These are phyloP conservation scores for Coelastrella sp. DNA, from an alignment of 139 green algal species.

Conservation along the genomic window DNA sequence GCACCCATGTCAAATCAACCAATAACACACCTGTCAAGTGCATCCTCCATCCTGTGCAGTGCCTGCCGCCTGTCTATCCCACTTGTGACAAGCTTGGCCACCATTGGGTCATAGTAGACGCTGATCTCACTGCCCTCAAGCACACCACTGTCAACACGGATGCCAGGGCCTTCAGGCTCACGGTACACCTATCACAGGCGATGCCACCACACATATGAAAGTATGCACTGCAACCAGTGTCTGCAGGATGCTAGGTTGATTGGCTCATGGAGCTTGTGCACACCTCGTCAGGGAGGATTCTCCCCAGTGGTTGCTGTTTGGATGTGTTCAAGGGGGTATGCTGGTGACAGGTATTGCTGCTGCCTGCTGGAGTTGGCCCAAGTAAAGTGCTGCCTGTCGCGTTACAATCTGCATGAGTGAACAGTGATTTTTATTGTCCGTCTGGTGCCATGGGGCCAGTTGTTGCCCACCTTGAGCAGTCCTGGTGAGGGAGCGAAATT, in stretches of 20 bases:
- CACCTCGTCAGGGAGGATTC: too few relatives aligned
- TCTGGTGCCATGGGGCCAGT: too few relatives aligned
- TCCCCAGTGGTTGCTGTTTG: too few relatives aligned
- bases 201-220: background rate
- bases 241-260: too few relatives aligned
- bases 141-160: conserved; percentile 79
- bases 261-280: too few relatives aligned
- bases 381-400: too few relatives aligned
- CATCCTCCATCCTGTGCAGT: conserved; percentile 48
- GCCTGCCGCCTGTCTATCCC: conserved; percentile 53
- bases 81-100: conserved; percentile 79
- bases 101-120: conserved; percentile 85
- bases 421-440: too few relatives aligned
- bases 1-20: too few relatives aligned
- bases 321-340: too few relatives aligned
- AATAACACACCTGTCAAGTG: conserved; percentile 44
- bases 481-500: conserved; percentile 78
- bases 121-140: conserved; percentile 70
- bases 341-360: too few relatives aligned
- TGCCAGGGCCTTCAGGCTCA: conserved; percentile 29
- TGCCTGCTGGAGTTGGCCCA: too few relatives aligned
- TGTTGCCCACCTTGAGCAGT: conserved; percentile 41
- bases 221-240: background rate
- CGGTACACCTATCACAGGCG: conserved; percentile 22
- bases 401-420: too few relatives aligned